Base-by-base conservation (phyloP, 208 protist genomes). In the Wallacemonas sp. region DNA sequence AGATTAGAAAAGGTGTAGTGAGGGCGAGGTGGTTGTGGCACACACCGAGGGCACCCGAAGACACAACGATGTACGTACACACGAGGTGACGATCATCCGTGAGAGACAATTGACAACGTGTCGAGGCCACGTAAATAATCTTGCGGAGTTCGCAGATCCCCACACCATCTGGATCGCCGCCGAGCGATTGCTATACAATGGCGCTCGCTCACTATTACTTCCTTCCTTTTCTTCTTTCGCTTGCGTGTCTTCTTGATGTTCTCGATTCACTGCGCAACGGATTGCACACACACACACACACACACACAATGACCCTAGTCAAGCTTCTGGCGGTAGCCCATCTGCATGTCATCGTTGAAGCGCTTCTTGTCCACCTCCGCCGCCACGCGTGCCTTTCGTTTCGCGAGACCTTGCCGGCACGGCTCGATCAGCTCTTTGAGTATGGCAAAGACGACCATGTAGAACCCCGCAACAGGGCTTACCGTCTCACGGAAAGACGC, bases 401-500 rank as follows among this genome's bases (percentile, higher is more conserved):
- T 29, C n/a, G 12, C 44, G 15, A 50, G 62, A 2, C 83, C 81
- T 29, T 62, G 44, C 26, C 50, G 32, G 68, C 70, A 87, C 36
- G 76, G 77, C 52, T 59, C 55, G 4, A 81, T 45, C 22, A 93
- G 65, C 63, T 85, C 79, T 24, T 81, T 68, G 44, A 91, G 50
- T 5, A 87, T 41, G 22, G 89, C 73, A 27, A 91, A 68, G 9
- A 68, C 50, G 6, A 85, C 63, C 13, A 93, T 66, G 61, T 93
- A 85, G 48, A 87, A 91, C 2, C 87, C 87, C 3, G 76, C 76
- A 2, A 93, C 76, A 1, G 87, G 87, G 17, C 73, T 78, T 21
- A 83, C 64, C 12, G 59, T 71, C 22, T 78, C 66, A 0, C 58
- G 41, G 34, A 93, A 86, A 13, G 45, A 57, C 5, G 54, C 52